A percentile compares a stretch with the other conserved stretches of the same genome.
phyloP scores from a whole-genome alignment of 2,329 filamentous ascomycete species.

The Epichloe sp. region DNA sequence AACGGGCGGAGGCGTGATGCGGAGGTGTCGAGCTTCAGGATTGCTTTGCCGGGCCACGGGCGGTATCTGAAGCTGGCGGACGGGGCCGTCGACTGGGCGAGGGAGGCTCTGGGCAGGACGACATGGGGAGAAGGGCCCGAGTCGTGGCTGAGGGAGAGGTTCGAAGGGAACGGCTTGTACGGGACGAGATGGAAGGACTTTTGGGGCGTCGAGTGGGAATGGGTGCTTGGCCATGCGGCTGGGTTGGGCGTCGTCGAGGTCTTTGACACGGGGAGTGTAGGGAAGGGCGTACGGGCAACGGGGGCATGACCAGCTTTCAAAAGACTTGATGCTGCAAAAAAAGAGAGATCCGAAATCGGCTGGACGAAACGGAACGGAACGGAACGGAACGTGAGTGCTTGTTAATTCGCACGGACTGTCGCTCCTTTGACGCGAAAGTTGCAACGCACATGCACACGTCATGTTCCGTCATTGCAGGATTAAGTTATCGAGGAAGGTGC shows the following conservation, averaged over 20 bases:
- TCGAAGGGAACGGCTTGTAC: constrained; percentile 47
- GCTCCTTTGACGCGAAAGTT: too few species aligned
- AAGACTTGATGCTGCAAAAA: too few species aligned
- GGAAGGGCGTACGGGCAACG: constrained; percentile 44
- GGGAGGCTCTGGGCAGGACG: constrained; percentile 43
- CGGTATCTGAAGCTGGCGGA: constrained; percentile 52
- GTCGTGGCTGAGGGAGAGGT: constrained; percentile 49
- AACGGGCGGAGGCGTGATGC: constrained; percentile 13
- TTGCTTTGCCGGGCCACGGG: constrained; percentile 56
- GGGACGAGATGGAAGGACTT: constrained; percentile 50
- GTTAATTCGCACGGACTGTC: too few species aligned
- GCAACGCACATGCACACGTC: too few species aligned
- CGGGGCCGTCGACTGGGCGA: constrained; percentile 47
- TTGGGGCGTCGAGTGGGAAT: constrained; percentile 56
- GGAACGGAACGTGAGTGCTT: too few species aligned
- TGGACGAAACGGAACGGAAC: not conserved
- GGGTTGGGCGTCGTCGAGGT: constrained; percentile 58
- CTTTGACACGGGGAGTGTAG: constrained; percentile 65
- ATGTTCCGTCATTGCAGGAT: too few species aligned
- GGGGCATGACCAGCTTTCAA: constrained; percentile 9
- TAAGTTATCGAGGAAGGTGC: too few species aligned
- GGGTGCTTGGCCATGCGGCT: constrained; percentile 57
- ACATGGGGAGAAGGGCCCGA: constrained; percentile 51
- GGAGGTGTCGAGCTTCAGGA: constrained; percentile 25
- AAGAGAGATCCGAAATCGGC: too few species aligned